phyloP scores from a whole-genome alignment of 768 basidiomycete species.

The Phaeotremella fagi region DNA sequence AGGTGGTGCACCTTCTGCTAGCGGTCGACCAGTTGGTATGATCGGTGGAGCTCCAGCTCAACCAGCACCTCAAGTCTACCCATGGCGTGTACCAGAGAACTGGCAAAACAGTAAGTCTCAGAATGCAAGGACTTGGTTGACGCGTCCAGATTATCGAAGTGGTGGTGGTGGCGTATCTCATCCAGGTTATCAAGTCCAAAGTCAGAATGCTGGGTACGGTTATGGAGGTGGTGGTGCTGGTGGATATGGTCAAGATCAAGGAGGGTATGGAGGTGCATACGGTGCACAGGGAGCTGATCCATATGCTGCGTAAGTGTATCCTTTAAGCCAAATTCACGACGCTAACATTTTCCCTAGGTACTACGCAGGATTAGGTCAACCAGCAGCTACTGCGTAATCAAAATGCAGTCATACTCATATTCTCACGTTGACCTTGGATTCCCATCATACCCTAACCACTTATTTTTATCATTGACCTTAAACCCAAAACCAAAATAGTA shows the following conservation, averaged over 20 bases:
- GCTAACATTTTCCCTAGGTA: slow-evolving; percentile 3
- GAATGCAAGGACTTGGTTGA: background rate
- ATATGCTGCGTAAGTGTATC: slow-evolving; percentile 42
- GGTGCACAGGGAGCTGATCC: slow-evolving; percentile 34
- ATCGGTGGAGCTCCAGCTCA: slow-evolving; percentile 13
- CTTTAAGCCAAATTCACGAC: background rate
- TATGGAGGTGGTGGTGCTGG: slow-evolving; percentile 17
- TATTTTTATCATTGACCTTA: no score
- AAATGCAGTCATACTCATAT: background rate
- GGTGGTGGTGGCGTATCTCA: slow-evolving; percentile 10
- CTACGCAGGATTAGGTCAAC: slow-evolving; percentile 17
- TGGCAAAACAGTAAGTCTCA: slow-evolving; percentile 39
- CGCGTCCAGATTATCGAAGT: slow-evolving; percentile 2
- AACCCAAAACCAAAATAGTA: no score
- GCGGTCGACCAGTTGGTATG: slow-evolving; percentile 24
- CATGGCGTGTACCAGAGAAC: slow-evolving; percentile 48
- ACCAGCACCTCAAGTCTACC: slow-evolving; percentile 42
- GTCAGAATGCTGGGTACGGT: slow-evolving; percentile 23
- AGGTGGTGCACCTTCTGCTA: slow-evolving; percentile 49
- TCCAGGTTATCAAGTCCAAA: slow-evolving; percentile 14
- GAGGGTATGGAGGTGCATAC: no score
- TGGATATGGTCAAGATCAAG: slow-evolving; percentile 18
- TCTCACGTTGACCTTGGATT: no score
- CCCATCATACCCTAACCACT: no score
- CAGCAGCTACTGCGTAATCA: slow-evolving; percentile 1